A percentile compares a stretch with the other conserved stretches of the same genome.
These are phyloP conservation scores for Botrytis fragariae DNA, from an alignment of 2,329 filamentous ascomycete species.

Conservation along the genomic window DNA sequence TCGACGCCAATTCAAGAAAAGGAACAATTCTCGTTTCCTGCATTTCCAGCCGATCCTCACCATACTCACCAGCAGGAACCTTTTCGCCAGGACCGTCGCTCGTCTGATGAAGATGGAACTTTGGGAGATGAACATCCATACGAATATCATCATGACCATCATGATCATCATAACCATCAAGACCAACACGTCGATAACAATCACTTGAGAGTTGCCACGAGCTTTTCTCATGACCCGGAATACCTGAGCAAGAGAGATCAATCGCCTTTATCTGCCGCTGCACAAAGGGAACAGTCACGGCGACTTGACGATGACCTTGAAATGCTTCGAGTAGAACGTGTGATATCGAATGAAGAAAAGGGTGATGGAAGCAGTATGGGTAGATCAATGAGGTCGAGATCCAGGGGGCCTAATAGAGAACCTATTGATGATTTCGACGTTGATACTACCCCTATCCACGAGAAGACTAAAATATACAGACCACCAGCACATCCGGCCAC, in stretches of 20 bases:
- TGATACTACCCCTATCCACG: constrained; percentile 64
- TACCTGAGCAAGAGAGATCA: constrained; percentile 24
- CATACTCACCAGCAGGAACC: not conserved
- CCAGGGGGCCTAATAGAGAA: constrained; percentile 52
- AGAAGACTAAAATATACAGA: constrained; percentile 62
- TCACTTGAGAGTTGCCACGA: constrained; percentile 49
- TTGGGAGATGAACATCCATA: constrained; percentile 28
- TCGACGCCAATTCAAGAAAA: constrained; percentile 35
- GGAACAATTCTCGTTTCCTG: constrained; percentile 38
- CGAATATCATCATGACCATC: not conserved
- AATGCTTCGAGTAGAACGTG: constrained; percentile 62
- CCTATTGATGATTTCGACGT: constrained; percentile 55
- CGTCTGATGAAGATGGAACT: constrained; percentile 39
- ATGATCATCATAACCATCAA: constrained; percentile 22
- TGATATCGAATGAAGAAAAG: constrained; percentile 42
- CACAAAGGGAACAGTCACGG: constrained; percentile 56
- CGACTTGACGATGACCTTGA: constrained; percentile 65
- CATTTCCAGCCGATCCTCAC: constrained; percentile 28
- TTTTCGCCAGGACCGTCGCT: constrained; percentile 27
- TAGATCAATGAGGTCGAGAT: constrained; percentile 37
- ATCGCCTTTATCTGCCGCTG: constrained; percentile 49
- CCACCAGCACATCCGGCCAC: constrained; percentile 62
- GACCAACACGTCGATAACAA: constrained; percentile 37
- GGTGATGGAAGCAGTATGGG: constrained; percentile 38
- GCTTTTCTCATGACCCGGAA: constrained; percentile 39